Evolutionary conservation across 1,139 yeast species (phyloP).

Genomic region (Suhomyces coccinellae): DNA sequence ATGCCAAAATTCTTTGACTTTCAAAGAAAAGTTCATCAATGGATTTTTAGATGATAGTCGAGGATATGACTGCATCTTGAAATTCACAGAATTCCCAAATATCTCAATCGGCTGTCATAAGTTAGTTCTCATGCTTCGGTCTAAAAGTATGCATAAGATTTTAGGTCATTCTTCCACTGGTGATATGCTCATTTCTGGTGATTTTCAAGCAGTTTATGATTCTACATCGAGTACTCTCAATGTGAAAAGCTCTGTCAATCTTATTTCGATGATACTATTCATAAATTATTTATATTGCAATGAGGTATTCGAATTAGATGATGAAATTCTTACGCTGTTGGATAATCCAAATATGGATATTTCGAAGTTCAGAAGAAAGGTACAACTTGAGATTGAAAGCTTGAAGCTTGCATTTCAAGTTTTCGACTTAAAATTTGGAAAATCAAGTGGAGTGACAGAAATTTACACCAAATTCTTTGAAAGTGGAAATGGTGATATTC

Average conservation of each 20-base stretch:
- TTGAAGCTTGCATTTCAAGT: constrained; percentile 22
- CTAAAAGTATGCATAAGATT: constrained; percentile 27
- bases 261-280: constrained; percentile 32
- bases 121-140: constrained; percentile 29
- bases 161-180: constrained; percentile 19
- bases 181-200: constrained; percentile 20
- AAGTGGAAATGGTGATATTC: constrained; percentile 21
- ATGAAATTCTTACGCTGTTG: constrained; percentile 5
- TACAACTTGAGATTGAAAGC: constrained; percentile 19
- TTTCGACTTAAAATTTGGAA: constrained; percentile 12
- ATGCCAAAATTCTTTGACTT: background rate
- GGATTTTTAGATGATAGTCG: constrained; percentile 3
- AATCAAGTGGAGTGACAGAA: background rate
- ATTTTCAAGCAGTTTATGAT: constrained; percentile 26
- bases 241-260: constrained; percentile 22
- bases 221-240: constrained; percentile 14
- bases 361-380: constrained; percentile 8
- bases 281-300: constrained; percentile 38
- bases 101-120: constrained; percentile 34
- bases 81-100: constrained; percentile 20
- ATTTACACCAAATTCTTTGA: constrained; percentile 8
- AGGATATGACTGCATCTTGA: constrained; percentile 28
- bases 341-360: background rate
- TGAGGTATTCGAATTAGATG: constrained; percentile 13
- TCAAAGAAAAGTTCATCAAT: background rate